These are phyloP conservation scores for Mercurialis annua DNA, from an alignment of 345 rosid genomes.

Conservation along the genomic window DNA sequence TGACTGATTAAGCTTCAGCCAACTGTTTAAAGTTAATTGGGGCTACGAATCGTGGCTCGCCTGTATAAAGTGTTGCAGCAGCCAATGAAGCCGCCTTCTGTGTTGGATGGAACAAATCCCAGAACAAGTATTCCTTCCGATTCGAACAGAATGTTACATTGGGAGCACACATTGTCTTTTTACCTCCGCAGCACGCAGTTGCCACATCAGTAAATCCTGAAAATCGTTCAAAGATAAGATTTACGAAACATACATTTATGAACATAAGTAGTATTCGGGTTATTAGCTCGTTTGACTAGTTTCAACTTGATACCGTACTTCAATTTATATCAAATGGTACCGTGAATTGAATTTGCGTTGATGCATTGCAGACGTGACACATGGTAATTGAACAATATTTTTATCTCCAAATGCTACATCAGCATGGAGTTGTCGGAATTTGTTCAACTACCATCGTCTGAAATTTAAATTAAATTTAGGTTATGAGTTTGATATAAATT, in stretches of 20 bases:
- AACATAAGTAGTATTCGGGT: neutral
- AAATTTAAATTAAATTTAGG: too few species aligned
- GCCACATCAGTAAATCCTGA: slow-evolving; percentile 43
- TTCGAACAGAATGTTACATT: slow-evolving; percentile 33
- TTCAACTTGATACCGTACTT: too few species aligned
- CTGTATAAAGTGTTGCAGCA: slow-evolving; percentile 41
- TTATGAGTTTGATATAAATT: too few species aligned
- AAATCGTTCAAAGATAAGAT: neutral
- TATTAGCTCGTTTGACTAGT: too few species aligned
- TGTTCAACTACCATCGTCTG: too few species aligned
- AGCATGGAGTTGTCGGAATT: too few species aligned
- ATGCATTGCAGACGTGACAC: too few species aligned
- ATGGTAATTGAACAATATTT: too few species aligned
- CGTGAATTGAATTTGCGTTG: too few species aligned
- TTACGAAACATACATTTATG: neutral
- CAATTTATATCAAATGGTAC: too few species aligned
- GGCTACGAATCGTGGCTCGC: slow-evolving; percentile 35
- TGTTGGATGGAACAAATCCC: slow-evolving; percentile 54
- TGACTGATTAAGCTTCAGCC: slow-evolving; percentile 32
- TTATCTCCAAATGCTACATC: too few species aligned
- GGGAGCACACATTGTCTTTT: slow-evolving; percentile 25
- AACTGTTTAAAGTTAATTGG: slow-evolving; percentile 49
- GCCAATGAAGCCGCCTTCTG: slow-evolving; percentile 44
- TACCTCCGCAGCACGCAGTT: slow-evolving; percentile 43
- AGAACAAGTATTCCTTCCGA: slow-evolving; percentile 41